A percentile compares a stretch with the other conserved stretches of the same genome.
Conservation (phyloP, 23 red algal genomes). For the Cyanidium caldarium region DNA sequence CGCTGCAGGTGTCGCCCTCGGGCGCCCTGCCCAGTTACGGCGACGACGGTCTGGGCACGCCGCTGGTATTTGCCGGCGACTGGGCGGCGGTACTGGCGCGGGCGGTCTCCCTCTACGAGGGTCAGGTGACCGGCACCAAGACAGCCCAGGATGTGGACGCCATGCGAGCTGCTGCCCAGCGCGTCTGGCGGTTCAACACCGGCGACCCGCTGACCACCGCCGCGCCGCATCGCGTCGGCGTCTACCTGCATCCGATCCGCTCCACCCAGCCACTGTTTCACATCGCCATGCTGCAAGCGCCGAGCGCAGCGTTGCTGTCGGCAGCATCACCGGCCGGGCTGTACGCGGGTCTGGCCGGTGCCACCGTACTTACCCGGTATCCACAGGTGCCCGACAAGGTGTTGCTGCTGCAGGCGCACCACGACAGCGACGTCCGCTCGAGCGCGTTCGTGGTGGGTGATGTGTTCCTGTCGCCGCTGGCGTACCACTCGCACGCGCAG, state of each 20-base stretch:
- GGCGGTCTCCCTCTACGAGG: neutral
- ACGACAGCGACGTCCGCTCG: neutral
- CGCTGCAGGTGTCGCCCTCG: neutral
- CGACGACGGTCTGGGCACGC: conserved; percentile 3
- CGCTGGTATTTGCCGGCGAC: conserved; percentile 5
- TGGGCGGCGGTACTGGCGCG: neutral
- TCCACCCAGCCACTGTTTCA: conserved; percentile 2
- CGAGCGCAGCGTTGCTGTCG: neutral
- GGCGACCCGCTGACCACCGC: neutral
- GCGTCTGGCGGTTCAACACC: neutral
- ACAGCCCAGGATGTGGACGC: neutral
- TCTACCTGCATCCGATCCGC: neutral
- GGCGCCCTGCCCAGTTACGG: neutral
- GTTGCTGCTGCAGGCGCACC: neutral
- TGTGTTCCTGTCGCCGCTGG: neutral
- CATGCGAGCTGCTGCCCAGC: neutral
- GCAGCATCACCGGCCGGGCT: neutral
- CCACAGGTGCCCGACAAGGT: neutral
- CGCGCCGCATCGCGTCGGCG: neutral
- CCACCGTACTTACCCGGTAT: neutral
- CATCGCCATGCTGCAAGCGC: neutral
- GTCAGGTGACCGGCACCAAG: neutral
- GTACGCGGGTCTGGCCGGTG: neutral
- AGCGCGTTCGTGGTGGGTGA: neutral
- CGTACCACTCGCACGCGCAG: neutral